Evolutionary conservation across 1,284 basidiomycete species (phyloP).

Genomic region (Cryptococcus sp.): DNA sequence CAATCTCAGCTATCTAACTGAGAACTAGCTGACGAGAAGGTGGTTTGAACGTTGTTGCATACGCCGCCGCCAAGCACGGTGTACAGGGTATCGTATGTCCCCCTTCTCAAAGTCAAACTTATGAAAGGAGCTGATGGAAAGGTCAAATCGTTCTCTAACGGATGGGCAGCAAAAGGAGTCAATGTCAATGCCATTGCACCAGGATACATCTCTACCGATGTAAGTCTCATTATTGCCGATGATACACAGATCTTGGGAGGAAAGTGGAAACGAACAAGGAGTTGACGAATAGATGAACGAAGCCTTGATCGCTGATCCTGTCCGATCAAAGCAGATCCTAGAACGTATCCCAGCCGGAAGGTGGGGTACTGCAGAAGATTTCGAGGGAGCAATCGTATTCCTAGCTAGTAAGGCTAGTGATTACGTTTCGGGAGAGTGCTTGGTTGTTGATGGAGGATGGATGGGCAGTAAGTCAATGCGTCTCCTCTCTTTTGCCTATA

Average conservation of each 20-base stretch:
- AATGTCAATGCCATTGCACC: slow-evolving; percentile 86
- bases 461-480: slow-evolving; percentile 37
- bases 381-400: slow-evolving; percentile 86
- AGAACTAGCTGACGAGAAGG: slow-evolving; percentile 40
- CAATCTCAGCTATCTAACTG: neutral
- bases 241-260: too few relatives aligned
- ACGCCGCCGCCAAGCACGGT: slow-evolving; percentile 82
- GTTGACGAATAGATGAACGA: slow-evolving; percentile 39
- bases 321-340: slow-evolving; percentile 71
- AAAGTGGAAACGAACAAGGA: neutral
- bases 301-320: slow-evolving; percentile 46
- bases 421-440: slow-evolving; percentile 80
- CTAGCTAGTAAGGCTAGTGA: slow-evolving; percentile 79
- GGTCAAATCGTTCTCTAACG: slow-evolving; percentile 53
- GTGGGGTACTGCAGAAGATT: slow-evolving; percentile 84
- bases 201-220: slow-evolving; percentile 88
- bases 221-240: slow-evolving; percentile 52
- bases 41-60: slow-evolving; percentile 78
- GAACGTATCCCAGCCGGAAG: slow-evolving; percentile 87
- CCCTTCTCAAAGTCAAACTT: neutral
- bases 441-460: slow-evolving; percentile 49
- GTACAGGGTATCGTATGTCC: slow-evolving; percentile 64
- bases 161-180: slow-evolving; percentile 75
- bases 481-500: neutral
- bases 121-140: slow-evolving; percentile 5